Evolutionary conservation across 495 filamentous ascomycete species (phyloP).

Genomic region (Saxophila tyrrhenica): DNA sequence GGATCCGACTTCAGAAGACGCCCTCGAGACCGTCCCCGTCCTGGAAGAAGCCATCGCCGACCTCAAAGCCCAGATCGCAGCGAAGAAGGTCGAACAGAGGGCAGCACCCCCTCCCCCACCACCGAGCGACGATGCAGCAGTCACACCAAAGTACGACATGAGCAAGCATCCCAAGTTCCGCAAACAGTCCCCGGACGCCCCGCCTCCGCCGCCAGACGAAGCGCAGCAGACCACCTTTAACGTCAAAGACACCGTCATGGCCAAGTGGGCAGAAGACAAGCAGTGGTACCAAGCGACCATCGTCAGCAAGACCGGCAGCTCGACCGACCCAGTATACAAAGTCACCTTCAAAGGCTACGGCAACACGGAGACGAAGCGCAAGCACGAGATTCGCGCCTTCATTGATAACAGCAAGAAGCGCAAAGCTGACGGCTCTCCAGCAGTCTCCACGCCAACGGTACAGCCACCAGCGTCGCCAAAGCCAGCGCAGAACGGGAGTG

Average conservation of each 20-base stretch:
- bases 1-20: slow-evolving; percentile 9
- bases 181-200: slow-evolving; percentile 30
- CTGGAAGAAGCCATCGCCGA: slow-evolving; percentile 9
- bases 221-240: slow-evolving; percentile 46
- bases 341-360: slow-evolving; percentile 89
- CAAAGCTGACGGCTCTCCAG: slow-evolving; percentile 74
- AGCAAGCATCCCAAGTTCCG: slow-evolving; percentile 22
- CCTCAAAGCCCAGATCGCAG: slow-evolving; percentile 9
- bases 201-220: slow-evolving; percentile 33
- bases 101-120: slow-evolving; percentile 4
- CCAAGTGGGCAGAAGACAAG: slow-evolving; percentile 87
- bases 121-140: slow-evolving; percentile 7
- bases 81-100: slow-evolving; percentile 2
- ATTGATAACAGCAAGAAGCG: slow-evolving; percentile 64
- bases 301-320: slow-evolving; percentile 83
- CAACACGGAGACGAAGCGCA: slow-evolving; percentile 71
- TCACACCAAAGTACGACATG: slow-evolving; percentile 15
- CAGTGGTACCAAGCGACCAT: slow-evolving; percentile 87
- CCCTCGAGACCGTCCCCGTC: slow-evolving; percentile 6
- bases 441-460: slow-evolving; percentile 20
- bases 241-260: slow-evolving; percentile 82
- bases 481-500: slow-evolving; percentile 33
- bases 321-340: slow-evolving; percentile 75
- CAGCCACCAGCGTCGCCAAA: slow-evolving; percentile 20
- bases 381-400: slow-evolving; percentile 74